Evolutionary conservation across 345 rosid species (phyloP).

Genomic region (Melaleuca alternifolia): DNA sequence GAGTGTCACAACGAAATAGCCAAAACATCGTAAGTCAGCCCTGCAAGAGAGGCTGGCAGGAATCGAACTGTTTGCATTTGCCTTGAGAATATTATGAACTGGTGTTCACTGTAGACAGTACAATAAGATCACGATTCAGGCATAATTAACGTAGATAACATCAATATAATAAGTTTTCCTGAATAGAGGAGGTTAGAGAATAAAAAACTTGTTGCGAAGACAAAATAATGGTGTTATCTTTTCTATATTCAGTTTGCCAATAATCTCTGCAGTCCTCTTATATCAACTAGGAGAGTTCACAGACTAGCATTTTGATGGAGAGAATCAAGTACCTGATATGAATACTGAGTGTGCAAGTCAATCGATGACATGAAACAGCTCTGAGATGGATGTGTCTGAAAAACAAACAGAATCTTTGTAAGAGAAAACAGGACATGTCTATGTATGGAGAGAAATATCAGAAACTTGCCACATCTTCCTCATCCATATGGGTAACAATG

Average conservation of each 20-base stretch:
- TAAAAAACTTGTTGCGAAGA: background rate
- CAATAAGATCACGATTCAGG: background rate
- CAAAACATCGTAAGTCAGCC: background rate
- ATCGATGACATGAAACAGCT: conserved; percentile 89
- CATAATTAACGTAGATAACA: background rate
- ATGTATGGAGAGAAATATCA: background rate
- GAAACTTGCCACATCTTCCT: background rate
- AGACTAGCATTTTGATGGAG: background rate
- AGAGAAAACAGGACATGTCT: background rate
- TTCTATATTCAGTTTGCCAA: background rate
- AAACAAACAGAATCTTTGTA: conserved; percentile 1
- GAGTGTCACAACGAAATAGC: background rate
- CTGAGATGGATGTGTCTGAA: conserved; percentile 95
- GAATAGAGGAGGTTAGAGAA: background rate
- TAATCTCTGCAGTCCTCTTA: background rate
- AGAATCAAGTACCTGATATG: conserved; percentile 46
- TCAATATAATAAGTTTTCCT: background rate
- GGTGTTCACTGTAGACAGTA: background rate
- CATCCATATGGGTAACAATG: background rate
- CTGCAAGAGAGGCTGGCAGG: background rate
- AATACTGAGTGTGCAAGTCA: conserved; percentile 88
- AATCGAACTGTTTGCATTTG: background rate
- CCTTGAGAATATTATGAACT: background rate
- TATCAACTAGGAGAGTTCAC: background rate
- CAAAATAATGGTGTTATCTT: background rate